Conservation (phyloP, 2,329 filamentous ascomycete species). For the Dactylellina leptospora region DNA sequence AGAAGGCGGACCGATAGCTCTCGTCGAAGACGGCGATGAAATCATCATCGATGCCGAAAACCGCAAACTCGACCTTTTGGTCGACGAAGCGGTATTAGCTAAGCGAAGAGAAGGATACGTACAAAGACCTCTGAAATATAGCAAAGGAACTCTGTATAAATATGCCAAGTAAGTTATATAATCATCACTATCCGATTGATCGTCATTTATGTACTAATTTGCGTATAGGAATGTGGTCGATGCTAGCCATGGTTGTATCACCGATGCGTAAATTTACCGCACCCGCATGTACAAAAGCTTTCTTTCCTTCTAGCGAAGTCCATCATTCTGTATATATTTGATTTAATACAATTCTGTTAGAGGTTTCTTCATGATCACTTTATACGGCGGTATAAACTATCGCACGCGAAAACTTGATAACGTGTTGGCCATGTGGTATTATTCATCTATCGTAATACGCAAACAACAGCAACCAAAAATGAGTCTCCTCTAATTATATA, state of each 20-base stretch:
- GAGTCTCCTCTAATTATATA: background rate
- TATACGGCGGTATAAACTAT: background rate
- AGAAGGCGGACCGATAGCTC: slow-evolving; percentile 68
- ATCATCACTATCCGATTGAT: background rate
- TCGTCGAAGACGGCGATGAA: slow-evolving; percentile 68
- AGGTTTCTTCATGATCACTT: too few relatives aligned
- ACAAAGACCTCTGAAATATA: slow-evolving; percentile 68
- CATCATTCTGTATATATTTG: background rate
- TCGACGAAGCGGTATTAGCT: slow-evolving; percentile 65
- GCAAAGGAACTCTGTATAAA: slow-evolving; percentile 69
- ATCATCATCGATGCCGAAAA: slow-evolving; percentile 70
- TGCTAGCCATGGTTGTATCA: slow-evolving; percentile 69
- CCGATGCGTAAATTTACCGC: slow-evolving; percentile 63
- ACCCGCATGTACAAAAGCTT: background rate
- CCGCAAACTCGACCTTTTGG: slow-evolving; percentile 65
- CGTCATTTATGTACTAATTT: slow-evolving; percentile 5
- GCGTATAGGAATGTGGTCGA: slow-evolving; percentile 64
- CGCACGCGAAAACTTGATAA: background rate
- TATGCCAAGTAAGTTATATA: slow-evolving; percentile 62
- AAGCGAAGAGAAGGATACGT: slow-evolving; percentile 65
- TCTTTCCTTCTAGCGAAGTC: background rate
- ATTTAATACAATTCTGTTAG: background rate
- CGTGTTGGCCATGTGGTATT: background rate
- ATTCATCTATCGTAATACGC: background rate
- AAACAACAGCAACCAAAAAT: background rate